Conservation (phyloP, 192 early-diverging fungal genomes). For the Coemansia reversa region DNA sequence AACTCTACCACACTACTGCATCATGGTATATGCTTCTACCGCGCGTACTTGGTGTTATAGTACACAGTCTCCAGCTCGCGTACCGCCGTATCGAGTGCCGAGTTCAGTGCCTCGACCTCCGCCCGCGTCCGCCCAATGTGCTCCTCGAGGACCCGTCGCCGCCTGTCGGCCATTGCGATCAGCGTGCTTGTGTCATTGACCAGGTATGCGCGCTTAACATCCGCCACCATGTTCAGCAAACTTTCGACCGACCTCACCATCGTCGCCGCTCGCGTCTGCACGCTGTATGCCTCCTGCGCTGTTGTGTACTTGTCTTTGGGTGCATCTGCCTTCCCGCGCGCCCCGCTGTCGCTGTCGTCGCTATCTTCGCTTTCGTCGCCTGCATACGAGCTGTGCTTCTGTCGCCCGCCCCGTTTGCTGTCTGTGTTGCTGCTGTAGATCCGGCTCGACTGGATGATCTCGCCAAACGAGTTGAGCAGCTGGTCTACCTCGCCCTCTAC, state of each 20-base stretch:
- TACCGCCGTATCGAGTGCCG: conserved; percentile 40
- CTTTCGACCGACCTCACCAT: conserved; percentile 54
- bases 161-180: conserved; percentile 33
- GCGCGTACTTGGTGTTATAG: conserved; percentile 46
- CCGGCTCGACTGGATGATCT: conserved; percentile 49
- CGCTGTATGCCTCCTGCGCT: conserved; percentile 51
- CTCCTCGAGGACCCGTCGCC: conserved; percentile 28
- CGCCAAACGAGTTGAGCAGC: conserved; percentile 50
- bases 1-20: background rate
- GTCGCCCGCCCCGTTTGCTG: conserved; percentile 8
- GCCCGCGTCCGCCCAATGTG: conserved; percentile 17
- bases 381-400: background rate
- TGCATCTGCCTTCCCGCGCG: conserved; percentile 14
- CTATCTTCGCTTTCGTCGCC: conserved; percentile 2
- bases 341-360: conserved; percentile 9
- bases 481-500: conserved; percentile 47
- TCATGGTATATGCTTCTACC: background rate
- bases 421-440: conserved; percentile 32
- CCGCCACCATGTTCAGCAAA: conserved; percentile 48
- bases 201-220: conserved; percentile 45
- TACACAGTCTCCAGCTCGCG: conserved; percentile 49
- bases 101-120: conserved; percentile 37
- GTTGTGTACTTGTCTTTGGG: conserved; percentile 51
- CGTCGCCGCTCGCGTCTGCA: conserved; percentile 46
- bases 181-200: conserved; percentile 45